Evolutionary conservation across 1,284 basidiomycete genomes (phyloP), one percentile per base, ranked within the genome.

Genomic region (Ustilago crameri): DNA sequence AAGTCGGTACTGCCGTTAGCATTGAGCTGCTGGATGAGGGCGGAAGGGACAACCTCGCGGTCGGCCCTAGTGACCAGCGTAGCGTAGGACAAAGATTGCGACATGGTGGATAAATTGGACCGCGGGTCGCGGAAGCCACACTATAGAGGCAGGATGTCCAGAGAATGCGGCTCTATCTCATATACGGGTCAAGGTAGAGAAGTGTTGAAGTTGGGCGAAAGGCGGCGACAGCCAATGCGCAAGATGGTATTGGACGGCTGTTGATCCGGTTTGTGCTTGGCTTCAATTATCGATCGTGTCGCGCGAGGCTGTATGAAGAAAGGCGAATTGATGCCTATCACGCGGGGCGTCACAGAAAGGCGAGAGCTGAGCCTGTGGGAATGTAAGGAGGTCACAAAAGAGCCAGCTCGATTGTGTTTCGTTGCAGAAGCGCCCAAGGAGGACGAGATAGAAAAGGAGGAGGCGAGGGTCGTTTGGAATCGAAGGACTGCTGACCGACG

Each of bases 1-100:
- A 57, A 26, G 37, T 72, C 59, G 42, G 69, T 72, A 17, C 34
- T 50, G 23, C 69, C 69, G 52, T 67, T 57, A 22, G 64, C 40
- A 32, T 72, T 72, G 64, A 72, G 64, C 40, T 72, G 64, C 30
- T 72, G 49, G 40, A 67, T 72, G 35, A 72, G 59, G 0, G 52
- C 51, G 3, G 23, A 30, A 17, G 69, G 69, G 1, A 72, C 59
- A 24, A 57, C 54, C 26, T 46, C 26, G n/a, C 51, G 43, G 14
- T 54, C 40, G n/a, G 56, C 55, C 47, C 58, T 58, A 7, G 32
- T 10, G n/a, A 42, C 51, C 24, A 63, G 20, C 30, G n/a, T 44
- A 8, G 38, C 24, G 23, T 48, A 23, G 18, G 43, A 51, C 3
- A 41, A 7, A 3, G 51, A 23, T 20, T 45, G 52, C 35, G 49